Evolutionary conservation across 305 asterid genomes (phyloP).

Genomic region (Vinca major): DNA sequence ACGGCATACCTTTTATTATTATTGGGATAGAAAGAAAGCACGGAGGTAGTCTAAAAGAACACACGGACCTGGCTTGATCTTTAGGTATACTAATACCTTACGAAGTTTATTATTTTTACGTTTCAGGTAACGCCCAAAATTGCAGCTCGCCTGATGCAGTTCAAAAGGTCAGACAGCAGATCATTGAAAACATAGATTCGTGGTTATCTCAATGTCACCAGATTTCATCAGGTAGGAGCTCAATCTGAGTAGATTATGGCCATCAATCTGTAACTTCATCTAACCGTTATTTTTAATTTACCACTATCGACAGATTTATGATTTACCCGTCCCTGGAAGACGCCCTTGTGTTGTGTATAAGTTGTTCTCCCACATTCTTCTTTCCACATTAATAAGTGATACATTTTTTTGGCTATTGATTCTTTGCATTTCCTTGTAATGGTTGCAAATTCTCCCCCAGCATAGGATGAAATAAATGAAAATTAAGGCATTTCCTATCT

Average conservation of each 20-base stretch:
- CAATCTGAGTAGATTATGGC: slow-evolving; percentile 23
- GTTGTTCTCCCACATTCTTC: neutral
- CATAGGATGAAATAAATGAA: neutral
- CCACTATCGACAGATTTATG: slow-evolving; percentile 20
- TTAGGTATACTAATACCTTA: neutral
- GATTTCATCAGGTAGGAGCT: slow-evolving; percentile 38
- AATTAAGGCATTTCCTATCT: no score
- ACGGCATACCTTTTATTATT: neutral
- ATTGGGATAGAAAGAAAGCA: neutral
- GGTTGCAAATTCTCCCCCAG: neutral
- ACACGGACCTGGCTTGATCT: neutral
- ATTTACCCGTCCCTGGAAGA: slow-evolving; percentile 12
- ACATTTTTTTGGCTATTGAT: neutral
- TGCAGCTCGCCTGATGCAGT: slow-evolving; percentile 79
- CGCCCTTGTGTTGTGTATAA: neutral
- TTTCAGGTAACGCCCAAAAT: slow-evolving; percentile 59
- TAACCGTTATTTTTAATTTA: slow-evolving; percentile 1
- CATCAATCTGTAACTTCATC: neutral
- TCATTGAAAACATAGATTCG: slow-evolving; percentile 52
- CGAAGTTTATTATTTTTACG: neutral
- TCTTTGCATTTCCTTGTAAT: neutral
- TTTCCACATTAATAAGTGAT: neutral
- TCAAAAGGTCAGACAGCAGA: slow-evolving; percentile 58
- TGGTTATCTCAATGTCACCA: slow-evolving; percentile 75
- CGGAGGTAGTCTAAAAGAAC: neutral